Percentiles rank a stretch among this genome's conserved stretches.
phyloP scores from a whole-genome alignment of 345 rosid genomes.

The rapeseed (Brassica napus) region Da-Ae NC_063446.1:15008501-15009000 shows the following conservation, averaged over 20 bases:
- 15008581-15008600: neutral
- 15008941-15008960: slow-evolving; percentile 79
- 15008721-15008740: slow-evolving; percentile 63
- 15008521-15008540: slow-evolving; percentile 1
- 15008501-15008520: neutral
- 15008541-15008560: neutral
- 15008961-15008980: neutral
- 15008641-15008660: neutral
- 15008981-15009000: slow-evolving; percentile 6
- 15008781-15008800: slow-evolving; percentile 44
- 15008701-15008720: slow-evolving; percentile 91
- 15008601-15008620: neutral
- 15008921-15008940: slow-evolving; percentile 92
- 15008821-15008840: neutral
- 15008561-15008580: neutral
- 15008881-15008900: slow-evolving; percentile 86
- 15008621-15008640: neutral
- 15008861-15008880: slow-evolving; percentile 92
- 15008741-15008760: slow-evolving; percentile 65
- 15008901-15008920: slow-evolving; percentile 80
- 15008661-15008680: slow-evolving; percentile 58
- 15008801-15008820: neutral
- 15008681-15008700: slow-evolving; percentile 77
- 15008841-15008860: neutral
- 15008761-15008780: slow-evolving; percentile 76